Conservation (phyloP, 1,139 yeast species). For the Saccharomycopsis hybrid region DNA sequence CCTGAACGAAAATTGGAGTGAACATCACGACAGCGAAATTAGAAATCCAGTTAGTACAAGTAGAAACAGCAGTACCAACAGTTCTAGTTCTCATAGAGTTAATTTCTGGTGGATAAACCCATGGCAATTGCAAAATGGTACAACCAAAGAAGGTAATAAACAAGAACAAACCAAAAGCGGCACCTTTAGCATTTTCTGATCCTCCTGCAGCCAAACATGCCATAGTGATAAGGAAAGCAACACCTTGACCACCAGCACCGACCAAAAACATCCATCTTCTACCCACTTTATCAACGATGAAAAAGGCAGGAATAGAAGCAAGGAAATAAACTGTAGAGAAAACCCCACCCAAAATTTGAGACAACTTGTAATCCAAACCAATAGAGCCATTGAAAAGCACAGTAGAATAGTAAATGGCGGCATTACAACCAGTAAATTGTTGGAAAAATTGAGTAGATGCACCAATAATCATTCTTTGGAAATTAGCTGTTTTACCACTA, state of each 20-base stretch:
- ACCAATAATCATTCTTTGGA: constrained; percentile 44
- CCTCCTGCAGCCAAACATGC: constrained; percentile 33
- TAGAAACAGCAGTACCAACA: constrained; percentile 38
- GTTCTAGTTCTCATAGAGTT: constrained; percentile 40
- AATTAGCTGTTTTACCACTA: constrained; percentile 42
- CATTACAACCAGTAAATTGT: constrained; percentile 60
- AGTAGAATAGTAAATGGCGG: constrained; percentile 63
- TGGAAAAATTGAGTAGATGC: constrained; percentile 52
- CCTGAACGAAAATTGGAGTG: constrained; percentile 40
- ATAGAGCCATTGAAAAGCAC: constrained; percentile 53
- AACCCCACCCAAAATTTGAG: constrained; percentile 59
- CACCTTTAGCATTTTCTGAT: constrained; percentile 34
- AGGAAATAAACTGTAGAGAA: constrained; percentile 56
- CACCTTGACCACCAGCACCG: constrained; percentile 38
- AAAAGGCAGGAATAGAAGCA: constrained; percentile 57
- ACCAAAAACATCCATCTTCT: constrained; percentile 46
- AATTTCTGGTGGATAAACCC: constrained; percentile 42
- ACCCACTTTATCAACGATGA: constrained; percentile 58
- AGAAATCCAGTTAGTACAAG: constrained; percentile 47
- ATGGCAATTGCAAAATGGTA: constrained; percentile 36
- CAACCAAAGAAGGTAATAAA: constrained; percentile 37
- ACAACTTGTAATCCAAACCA: constrained; percentile 42
- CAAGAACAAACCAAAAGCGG: constrained; percentile 43
- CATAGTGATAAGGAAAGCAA: constrained; percentile 34
- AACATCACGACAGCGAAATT: constrained; percentile 43